These are phyloP conservation scores for Zelonia costaricensis DNA, from an alignment of 208 protist genomes.

Conservation along the genomic window DNA sequence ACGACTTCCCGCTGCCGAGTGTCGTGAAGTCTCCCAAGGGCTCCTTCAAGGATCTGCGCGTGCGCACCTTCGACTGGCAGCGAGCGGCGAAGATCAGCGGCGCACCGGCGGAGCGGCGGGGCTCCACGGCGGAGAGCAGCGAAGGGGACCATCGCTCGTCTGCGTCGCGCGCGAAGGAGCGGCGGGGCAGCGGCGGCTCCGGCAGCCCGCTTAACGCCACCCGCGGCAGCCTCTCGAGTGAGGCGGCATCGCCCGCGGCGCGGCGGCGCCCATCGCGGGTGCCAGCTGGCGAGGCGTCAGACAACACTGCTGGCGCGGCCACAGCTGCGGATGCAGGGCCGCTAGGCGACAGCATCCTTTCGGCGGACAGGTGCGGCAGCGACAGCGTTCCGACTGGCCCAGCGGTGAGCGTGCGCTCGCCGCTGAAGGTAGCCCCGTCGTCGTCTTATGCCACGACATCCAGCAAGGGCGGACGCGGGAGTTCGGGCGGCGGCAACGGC, in stretches of 20 bases:
- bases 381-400: neutral
- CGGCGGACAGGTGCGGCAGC: neutral
- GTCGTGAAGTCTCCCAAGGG: slow-evolving; percentile 54
- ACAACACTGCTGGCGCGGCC: too few species aligned
- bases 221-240: neutral
- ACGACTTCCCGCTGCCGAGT: slow-evolving; percentile 85
- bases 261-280: neutral
- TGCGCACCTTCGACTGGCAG: slow-evolving; percentile 58
- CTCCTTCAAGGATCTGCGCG: slow-evolving; percentile 29
- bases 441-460: neutral
- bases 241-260: neutral
- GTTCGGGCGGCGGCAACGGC: neutral
- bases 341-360: too few species aligned
- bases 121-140: neutral
- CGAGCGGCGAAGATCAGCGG: slow-evolving; percentile 50
- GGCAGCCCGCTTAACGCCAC: too few species aligned
- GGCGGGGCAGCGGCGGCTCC: neutral
- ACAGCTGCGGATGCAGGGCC: too few species aligned
- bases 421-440: neutral
- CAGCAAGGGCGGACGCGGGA: neutral
- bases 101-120: slow-evolving; percentile 5
- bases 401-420: neutral
- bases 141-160: neutral
- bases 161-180: neutral
- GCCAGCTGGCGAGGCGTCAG: neutral